Evolutionary conservation across 148 eudicot genomes (phyloP).

Genomic region (Diospyros kaki): DNA sequence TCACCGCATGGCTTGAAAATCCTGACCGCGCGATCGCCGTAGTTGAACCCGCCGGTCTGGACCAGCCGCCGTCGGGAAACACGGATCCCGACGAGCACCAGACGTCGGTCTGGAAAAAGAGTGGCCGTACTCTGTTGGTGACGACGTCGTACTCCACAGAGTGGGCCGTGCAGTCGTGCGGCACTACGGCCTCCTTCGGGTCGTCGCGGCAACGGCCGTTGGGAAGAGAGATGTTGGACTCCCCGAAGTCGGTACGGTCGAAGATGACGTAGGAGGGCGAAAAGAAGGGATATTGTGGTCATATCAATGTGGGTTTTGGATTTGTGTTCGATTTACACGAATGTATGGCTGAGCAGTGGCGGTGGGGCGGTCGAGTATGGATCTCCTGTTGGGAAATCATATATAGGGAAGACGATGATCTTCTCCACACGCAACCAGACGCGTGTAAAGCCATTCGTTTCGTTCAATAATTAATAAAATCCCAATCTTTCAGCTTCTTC

Average conservation of each 20-base stretch:
- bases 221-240: conserved; percentile 32
- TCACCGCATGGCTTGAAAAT: conserved; percentile 25
- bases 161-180: conserved; percentile 33
- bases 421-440: neutral
- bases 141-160: conserved; percentile 26
- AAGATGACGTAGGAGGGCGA: conserved; percentile 23
- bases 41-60: conserved; percentile 36
- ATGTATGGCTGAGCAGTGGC: neutral
- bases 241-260: conserved; percentile 47
- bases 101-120: conserved; percentile 28
- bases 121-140: conserved; percentile 22
- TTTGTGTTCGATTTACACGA: neutral
- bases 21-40: conserved; percentile 28
- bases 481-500: too few relatives aligned
- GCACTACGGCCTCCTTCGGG: conserved; percentile 16
- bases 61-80: conserved; percentile 24
- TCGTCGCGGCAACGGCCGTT: conserved; percentile 22
- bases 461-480: too few relatives aligned
- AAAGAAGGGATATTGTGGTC: neutral
- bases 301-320: neutral
- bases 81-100: conserved; percentile 41
- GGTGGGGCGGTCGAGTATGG: neutral
- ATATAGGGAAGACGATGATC: neutral
- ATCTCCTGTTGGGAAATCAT: neutral
- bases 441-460: too few relatives aligned